phyloP scores from a whole-genome alignment of 768 basidiomycete species.

The Pholiota conissans region DNA sequence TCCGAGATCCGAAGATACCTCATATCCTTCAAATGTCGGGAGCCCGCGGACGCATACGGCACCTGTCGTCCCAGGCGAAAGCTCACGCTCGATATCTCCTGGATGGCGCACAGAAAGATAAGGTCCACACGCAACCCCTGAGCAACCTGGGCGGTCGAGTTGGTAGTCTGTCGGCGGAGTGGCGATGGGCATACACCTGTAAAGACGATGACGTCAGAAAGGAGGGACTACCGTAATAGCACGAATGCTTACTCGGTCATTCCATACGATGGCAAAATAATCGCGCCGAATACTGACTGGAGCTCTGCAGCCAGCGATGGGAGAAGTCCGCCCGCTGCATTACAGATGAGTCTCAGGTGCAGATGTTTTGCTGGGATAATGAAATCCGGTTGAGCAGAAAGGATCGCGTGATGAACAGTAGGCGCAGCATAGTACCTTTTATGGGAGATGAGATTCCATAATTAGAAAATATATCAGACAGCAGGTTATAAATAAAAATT shows the following conservation, averaged over 20 bases:
- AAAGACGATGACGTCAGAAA: slow-evolving; percentile 3
- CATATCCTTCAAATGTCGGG: slow-evolving; percentile 54
- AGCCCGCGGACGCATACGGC: slow-evolving; percentile 56
- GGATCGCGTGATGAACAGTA: slow-evolving; percentile 51
- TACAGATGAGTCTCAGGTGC: slow-evolving; percentile 46
- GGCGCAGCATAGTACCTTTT: slow-evolving; percentile 51
- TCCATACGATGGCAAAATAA: slow-evolving; percentile 60
- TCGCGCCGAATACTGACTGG: slow-evolving; percentile 48
- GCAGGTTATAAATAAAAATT: neutral
- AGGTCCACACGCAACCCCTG: slow-evolving; percentile 48
- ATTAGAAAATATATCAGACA: slow-evolving; percentile 1
- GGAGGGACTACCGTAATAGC: neutral
- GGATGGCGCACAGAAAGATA: slow-evolving; percentile 44
- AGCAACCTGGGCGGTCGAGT: slow-evolving; percentile 47
- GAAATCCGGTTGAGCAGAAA: slow-evolving; percentile 34
- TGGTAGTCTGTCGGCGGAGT: slow-evolving; percentile 42
- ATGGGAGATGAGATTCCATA: slow-evolving; percentile 4
- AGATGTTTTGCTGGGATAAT: slow-evolving; percentile 32
- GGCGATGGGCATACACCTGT: slow-evolving; percentile 51
- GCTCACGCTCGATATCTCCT: slow-evolving; percentile 32
- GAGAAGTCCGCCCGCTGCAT: slow-evolving; percentile 53
- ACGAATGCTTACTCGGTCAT: slow-evolving; percentile 46
- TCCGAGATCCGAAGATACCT: slow-evolving; percentile 41
- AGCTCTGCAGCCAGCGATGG: slow-evolving; percentile 51
- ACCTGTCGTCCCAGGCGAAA: slow-evolving; percentile 42